Conservation (phyloP, 305 asterid species). For the Nicotiana rustica region DNA sequence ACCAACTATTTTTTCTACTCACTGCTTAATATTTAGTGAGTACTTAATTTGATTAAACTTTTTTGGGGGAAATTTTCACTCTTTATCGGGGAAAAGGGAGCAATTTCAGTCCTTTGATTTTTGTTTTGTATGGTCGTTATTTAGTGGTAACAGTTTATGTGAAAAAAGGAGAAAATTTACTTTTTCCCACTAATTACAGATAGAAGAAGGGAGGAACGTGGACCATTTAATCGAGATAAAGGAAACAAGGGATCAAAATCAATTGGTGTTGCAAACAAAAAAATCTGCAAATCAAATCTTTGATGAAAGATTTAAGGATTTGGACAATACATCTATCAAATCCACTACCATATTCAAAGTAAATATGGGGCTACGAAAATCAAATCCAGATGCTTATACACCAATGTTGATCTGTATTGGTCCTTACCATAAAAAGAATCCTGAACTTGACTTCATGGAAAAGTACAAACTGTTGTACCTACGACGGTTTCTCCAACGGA, state of each 20-base stretch:
- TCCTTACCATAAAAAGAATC: conserved; percentile 28
- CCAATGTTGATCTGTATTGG: conserved; percentile 37
- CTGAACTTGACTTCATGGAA: not conserved
- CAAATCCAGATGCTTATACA: conserved; percentile 34
- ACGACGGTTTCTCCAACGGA: not conserved
- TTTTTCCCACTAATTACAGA: not conserved
- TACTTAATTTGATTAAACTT: too few species aligned
- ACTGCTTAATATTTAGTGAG: too few species aligned
- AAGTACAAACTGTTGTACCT: conserved; percentile 16
- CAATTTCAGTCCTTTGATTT: too few species aligned
- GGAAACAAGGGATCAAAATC: not conserved
- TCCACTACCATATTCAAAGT: conserved; percentile 25
- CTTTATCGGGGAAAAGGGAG: too few species aligned
- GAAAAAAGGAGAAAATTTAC: not conserved
- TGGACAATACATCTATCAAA: not conserved
- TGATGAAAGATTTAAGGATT: not conserved
- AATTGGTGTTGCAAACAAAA: not conserved
- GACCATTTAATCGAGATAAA: not conserved
- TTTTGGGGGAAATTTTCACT: too few species aligned
- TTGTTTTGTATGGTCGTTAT: not conserved
- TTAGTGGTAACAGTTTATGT: not conserved
- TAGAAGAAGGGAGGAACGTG: not conserved
- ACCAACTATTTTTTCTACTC: too few species aligned
- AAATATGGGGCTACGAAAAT: conserved; percentile 27
- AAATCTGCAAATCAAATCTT: not conserved